Conservation (phyloP, 352 stramenopile genomes). For the Phytophthora ramorum region DNA sequence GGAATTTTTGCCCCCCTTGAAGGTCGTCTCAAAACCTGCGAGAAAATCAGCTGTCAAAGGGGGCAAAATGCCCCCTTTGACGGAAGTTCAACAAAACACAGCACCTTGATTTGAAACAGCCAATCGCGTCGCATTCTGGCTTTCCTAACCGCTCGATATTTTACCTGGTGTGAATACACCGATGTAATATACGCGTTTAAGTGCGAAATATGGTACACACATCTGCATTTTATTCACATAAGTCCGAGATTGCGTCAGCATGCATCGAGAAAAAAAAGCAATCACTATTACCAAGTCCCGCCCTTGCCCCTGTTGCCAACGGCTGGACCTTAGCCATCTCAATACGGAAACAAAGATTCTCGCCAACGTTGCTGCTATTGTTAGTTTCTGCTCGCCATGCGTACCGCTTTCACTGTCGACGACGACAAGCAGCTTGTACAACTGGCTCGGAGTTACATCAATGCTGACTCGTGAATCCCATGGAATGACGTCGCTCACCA, state of each 20-base stretch:
- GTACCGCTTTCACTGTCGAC: conserved; percentile 10
- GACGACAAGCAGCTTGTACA: conserved; percentile 18
- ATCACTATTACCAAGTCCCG: neutral
- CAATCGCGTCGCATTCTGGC: neutral
- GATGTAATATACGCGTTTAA: too few species aligned
- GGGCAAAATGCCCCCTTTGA: neutral
- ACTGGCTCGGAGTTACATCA: neutral
- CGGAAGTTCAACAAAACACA: neutral
- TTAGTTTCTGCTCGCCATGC: neutral
- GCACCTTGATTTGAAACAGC: neutral
- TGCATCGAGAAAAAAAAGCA: neutral
- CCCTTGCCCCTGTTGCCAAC: neutral
- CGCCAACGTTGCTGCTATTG: neutral
- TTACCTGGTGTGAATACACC: neutral
- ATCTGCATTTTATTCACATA: neutral
- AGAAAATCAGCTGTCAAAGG: neutral
- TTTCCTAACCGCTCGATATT: neutral
- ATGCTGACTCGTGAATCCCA: neutral
- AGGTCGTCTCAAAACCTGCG: neutral
- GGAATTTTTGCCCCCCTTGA: neutral
- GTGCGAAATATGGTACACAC: neutral
- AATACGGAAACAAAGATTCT: neutral
- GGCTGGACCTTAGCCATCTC: conserved; percentile 3
- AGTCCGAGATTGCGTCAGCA: conserved; percentile 10
- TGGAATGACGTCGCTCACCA: neutral